Conservation (phyloP, 1,284 basidiomycete genomes). For the Coriolopsis trogii region DNA sequence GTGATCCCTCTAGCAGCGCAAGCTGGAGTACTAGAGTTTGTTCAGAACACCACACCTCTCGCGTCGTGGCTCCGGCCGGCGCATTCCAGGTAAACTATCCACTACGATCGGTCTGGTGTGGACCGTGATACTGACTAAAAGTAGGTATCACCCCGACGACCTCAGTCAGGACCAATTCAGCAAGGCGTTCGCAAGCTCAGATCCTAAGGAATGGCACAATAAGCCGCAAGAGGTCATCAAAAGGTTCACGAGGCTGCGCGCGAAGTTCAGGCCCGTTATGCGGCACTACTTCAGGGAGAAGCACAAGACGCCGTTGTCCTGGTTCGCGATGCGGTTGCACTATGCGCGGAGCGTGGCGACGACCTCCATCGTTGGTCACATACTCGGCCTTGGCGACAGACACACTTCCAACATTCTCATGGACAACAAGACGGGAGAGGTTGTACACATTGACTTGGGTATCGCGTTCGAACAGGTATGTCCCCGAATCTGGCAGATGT, state of each 20-base stretch:
- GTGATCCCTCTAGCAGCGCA: constrained; percentile 85
- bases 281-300: constrained; percentile 93
- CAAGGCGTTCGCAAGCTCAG: constrained; percentile 23
- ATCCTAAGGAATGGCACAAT: constrained; percentile 29
- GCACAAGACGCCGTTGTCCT: constrained; percentile 85
- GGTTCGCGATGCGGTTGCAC: constrained; percentile 92
- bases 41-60: constrained; percentile 78
- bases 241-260: constrained; percentile 56
- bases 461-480: constrained; percentile 94
- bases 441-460: constrained; percentile 95
- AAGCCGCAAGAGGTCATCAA: constrained; percentile 42
- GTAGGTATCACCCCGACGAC: constrained; percentile 47
- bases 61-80: constrained; percentile 61
- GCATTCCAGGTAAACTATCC: constrained; percentile 62
- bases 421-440: constrained; percentile 82
- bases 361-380: constrained; percentile 92
- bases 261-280: constrained; percentile 84
- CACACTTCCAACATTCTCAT: constrained; percentile 94
- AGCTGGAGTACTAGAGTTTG: constrained; percentile 92
- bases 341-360: constrained; percentile 94
- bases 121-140: neutral
- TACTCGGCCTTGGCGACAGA: constrained; percentile 92
- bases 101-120: neutral
- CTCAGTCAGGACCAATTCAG: constrained; percentile 29
- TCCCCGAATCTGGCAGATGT: neutral